A percentile compares a stretch with the other conserved stretches of the same genome.
These are phyloP conservation scores for Petunia axillaris DNA, from an alignment of 257 asterid genomes.

Conservation along the genomic window DNA sequence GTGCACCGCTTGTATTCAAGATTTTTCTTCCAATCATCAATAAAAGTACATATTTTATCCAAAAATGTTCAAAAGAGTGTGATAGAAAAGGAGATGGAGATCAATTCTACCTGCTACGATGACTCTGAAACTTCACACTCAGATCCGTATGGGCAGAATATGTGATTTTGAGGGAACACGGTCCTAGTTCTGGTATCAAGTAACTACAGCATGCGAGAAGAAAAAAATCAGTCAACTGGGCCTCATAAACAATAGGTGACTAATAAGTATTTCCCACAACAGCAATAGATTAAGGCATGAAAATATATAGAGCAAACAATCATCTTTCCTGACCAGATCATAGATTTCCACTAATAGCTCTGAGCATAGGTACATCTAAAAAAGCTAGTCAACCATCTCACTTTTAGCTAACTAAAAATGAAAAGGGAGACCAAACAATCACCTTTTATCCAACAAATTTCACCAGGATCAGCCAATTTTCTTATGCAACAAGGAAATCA, in stretches of 20 bases:
- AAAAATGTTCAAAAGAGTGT: background rate
- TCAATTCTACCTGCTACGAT: constrained; percentile 67
- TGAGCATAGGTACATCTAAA: background rate
- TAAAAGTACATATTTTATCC: background rate
- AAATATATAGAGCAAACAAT: background rate
- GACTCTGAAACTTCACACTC: constrained; percentile 93
- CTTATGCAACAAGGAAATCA: background rate
- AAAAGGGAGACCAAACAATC: background rate
- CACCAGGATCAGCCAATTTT: background rate
- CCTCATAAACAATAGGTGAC: constrained; percentile 22
- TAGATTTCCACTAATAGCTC: background rate
- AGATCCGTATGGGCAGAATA: constrained; percentile 96
- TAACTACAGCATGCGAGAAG: constrained; percentile 54
- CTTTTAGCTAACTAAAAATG: background rate
- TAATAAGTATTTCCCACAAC: constrained; percentile 13
- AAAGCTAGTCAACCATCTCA: constrained; percentile 5
- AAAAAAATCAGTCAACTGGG: constrained; percentile 29
- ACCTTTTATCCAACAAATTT: constrained; percentile 6
- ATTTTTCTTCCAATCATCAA: background rate
- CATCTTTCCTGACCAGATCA: background rate
- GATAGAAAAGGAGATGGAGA: background rate
- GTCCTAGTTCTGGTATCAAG: constrained; percentile 88
- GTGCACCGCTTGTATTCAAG: background rate
- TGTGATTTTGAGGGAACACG: constrained; percentile 82
- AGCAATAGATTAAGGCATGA: constrained; percentile 8